Conservation (phyloP, 441 rosid genomes). For the Theobroma grandiflorum region DNA sequence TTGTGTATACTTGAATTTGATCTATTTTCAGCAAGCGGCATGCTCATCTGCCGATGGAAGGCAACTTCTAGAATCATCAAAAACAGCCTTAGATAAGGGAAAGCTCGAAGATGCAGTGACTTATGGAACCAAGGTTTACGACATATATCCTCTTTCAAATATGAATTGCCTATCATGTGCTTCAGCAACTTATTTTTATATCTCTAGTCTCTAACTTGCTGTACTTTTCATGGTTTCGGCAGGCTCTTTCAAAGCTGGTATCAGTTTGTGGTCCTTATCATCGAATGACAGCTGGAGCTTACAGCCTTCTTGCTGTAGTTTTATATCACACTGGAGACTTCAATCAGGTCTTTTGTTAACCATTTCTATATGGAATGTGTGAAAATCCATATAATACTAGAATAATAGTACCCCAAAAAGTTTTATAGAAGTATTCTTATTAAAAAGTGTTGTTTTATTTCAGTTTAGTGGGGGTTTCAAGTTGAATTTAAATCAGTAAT, state of each 20-base stretch:
- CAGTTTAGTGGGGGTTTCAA: constrained; percentile 20
- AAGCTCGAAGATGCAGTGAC: constrained; percentile 87
- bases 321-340: constrained; percentile 84
- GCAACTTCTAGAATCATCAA: constrained; percentile 79
- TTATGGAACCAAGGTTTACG: constrained; percentile 70
- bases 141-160: constrained; percentile 21
- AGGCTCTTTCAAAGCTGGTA: constrained; percentile 84
- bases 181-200: constrained; percentile 22
- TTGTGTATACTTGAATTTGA: constrained; percentile 28
- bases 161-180: constrained; percentile 20
- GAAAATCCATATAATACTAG: constrained; percentile 2
- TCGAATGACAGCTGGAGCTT: constrained; percentile 87
- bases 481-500: constrained; percentile 27
- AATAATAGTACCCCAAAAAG: constrained; percentile 18
- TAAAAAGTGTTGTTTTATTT: neutral
- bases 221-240: constrained; percentile 34
- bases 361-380: constrained; percentile 15
- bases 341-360: constrained; percentile 63
- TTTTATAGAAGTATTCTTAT: constrained; percentile 11
- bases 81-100: constrained; percentile 84
- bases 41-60: constrained; percentile 87
- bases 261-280: constrained; percentile 85
- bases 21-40: constrained; percentile 61
- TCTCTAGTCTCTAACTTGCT: constrained; percentile 30
- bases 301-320: constrained; percentile 83